These are phyloP conservation scores for Neurospora sp. DNA, from an alignment of 495 filamentous ascomycete species.

Conservation along the genomic window DNA sequence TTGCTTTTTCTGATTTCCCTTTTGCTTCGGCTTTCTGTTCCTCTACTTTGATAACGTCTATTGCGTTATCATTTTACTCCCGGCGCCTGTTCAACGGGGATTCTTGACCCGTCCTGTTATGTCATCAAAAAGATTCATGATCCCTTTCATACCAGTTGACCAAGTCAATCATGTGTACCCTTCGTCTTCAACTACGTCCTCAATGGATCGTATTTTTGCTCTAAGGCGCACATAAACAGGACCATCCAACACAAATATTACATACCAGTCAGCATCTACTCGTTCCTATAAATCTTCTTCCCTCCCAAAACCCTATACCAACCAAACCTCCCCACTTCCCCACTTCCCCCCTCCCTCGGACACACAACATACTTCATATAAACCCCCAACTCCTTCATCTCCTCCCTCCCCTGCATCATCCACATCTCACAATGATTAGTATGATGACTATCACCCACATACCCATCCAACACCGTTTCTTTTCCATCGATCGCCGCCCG, in stretches of 20 bases:
- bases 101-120: too few species aligned
- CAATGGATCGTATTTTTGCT: too few species aligned
- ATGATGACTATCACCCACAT: neutral
- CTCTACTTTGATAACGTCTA: neutral
- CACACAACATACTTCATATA: constrained; percentile 2
- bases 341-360: neutral
- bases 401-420: neutral
- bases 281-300: neutral
- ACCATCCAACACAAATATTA: too few species aligned
- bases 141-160: too few species aligned
- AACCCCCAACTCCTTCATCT: neutral
- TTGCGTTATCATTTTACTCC: neutral
- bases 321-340: neutral
- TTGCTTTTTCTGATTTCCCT: neutral
- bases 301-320: constrained; percentile 2
- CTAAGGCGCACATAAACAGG: too few species aligned
- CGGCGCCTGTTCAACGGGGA: too few species aligned
- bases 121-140: too few species aligned
- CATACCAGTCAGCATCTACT: neutral
- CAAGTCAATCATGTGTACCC: too few species aligned
- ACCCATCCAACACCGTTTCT: too few species aligned
- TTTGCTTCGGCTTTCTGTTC: neutral
- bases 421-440: constrained; percentile 4
- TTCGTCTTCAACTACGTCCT: too few species aligned
- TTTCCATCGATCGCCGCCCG: too few species aligned